Evolutionary conservation across 2,329 filamentous ascomycete genomes (phyloP).

Genomic region (Nakataea oryzae): DNA sequence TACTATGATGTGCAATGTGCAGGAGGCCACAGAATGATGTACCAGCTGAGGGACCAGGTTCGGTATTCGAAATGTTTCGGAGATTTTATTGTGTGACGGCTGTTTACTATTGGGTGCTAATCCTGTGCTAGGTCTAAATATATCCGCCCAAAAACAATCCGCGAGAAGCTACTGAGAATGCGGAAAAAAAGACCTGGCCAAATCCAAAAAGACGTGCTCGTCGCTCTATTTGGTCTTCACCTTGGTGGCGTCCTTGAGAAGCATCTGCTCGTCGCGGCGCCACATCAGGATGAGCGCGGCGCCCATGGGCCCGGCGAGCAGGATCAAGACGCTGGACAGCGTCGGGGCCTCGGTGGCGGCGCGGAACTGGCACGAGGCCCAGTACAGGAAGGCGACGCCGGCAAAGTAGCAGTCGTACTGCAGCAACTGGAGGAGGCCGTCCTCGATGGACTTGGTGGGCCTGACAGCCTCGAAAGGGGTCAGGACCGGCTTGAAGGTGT

Average conservation of each 20-base stretch:
- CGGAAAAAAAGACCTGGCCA: neutral
- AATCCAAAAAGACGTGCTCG: neutral
- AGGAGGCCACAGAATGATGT: neutral
- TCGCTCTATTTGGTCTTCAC: neutral
- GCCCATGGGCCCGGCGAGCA: neutral
- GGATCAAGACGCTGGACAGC: conserved; percentile 1
- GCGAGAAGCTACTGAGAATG: neutral
- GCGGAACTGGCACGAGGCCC: neutral
- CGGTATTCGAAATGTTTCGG: neutral
- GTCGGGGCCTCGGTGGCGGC: neutral
- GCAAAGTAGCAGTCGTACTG: conserved; percentile 3
- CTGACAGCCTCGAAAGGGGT: neutral
- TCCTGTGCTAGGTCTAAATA: neutral
- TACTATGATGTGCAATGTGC: neutral
- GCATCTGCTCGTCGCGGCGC: conserved; percentile 1
- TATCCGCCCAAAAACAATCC: neutral
- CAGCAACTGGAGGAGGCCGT: neutral
- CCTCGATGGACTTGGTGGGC: neutral
- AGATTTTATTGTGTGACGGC: neutral
- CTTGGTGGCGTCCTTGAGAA: neutral
- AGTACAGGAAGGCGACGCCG: neutral
- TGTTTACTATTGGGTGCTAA: neutral
- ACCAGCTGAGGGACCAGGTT: neutral
- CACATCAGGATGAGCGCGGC: conserved; percentile 1
- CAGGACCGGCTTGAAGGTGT: neutral